phyloP scores from a whole-genome alignment of 2,329 filamentous ascomycete species.

The Aspergillus glaucus region DNA sequence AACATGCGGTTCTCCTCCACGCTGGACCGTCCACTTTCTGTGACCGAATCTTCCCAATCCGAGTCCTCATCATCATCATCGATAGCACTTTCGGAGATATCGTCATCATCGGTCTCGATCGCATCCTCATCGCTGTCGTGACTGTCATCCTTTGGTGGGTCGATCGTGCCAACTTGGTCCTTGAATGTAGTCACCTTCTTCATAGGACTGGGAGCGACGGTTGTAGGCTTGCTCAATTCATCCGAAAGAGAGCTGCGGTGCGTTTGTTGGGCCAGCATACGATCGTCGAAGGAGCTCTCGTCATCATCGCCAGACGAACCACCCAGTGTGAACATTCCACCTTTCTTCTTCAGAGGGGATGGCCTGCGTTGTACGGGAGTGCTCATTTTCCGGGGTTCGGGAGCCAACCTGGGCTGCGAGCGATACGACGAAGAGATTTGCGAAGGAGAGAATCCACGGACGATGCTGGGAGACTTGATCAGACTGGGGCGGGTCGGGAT shows the following conservation, averaged over 20 bases:
- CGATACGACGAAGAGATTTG: conserved; percentile 64
- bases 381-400: conserved; percentile 46
- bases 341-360: conserved; percentile 56
- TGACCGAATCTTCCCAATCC: conserved; percentile 61
- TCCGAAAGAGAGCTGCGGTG: conserved; percentile 52
- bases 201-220: conserved; percentile 26
- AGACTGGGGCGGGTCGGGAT: conserved; percentile 41
- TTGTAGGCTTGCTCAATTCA: conserved; percentile 42
- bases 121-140: conserved; percentile 50
- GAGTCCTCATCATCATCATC: conserved; percentile 63
- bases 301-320: conserved; percentile 83
- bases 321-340: conserved; percentile 63
- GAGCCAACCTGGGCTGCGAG: conserved; percentile 51
- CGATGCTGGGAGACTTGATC: conserved; percentile 60
- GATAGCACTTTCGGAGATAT: conserved; percentile 77
- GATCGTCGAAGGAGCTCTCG: conserved; percentile 64
- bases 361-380: conserved; percentile 58
- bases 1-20: conserved; percentile 67
- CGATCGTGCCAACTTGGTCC: conserved; percentile 64
- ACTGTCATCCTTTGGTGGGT: conserved; percentile 39
- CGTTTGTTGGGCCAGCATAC: conserved; percentile 48
- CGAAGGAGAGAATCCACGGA: conserved; percentile 79
- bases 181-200: conserved; percentile 81
- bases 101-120: conserved; percentile 53
- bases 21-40: conserved; percentile 76